These are phyloP conservation scores for Lactarius akahatsu DNA, from an alignment of 768 basidiomycete species.

Conservation along the genomic window DNA sequence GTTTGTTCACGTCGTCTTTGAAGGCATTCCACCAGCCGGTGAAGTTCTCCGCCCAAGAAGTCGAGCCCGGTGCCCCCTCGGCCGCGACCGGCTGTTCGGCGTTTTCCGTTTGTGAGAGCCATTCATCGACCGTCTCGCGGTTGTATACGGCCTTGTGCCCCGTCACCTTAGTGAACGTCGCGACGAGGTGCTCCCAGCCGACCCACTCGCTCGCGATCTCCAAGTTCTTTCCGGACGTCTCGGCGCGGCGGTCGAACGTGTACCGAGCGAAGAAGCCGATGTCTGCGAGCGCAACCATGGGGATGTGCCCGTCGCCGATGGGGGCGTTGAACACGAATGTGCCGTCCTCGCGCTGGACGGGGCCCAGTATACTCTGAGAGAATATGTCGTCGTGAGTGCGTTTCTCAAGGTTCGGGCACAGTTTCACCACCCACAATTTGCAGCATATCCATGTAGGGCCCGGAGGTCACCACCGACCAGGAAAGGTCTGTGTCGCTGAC, in stretches of 20 bases:
- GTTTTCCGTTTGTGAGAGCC: slow-evolving; percentile 26
- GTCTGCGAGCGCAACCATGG: slow-evolving; percentile 36
- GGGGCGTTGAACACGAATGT: slow-evolving; percentile 35
- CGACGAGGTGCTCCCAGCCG: slow-evolving; percentile 32
- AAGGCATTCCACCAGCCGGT: slow-evolving; percentile 45
- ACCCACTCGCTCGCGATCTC: slow-evolving; percentile 33
- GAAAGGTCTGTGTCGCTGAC: slow-evolving; percentile 35
- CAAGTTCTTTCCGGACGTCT: slow-evolving; percentile 32
- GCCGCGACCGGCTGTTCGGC: slow-evolving; percentile 32
- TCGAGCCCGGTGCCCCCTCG: slow-evolving; percentile 25
- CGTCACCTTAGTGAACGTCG: slow-evolving; percentile 35
- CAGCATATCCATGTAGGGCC: slow-evolving; percentile 46
- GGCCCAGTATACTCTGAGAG: slow-evolving; percentile 29
- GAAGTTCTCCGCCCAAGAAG: slow-evolving; percentile 41
- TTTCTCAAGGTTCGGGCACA: background rate
- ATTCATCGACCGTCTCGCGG: slow-evolving; percentile 29
- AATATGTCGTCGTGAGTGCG: background rate
- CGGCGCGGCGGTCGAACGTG: slow-evolving; percentile 35
- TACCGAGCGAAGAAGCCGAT: slow-evolving; percentile 36
- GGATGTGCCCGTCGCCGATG: slow-evolving; percentile 32
- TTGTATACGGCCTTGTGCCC: slow-evolving; percentile 32
- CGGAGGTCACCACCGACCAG: slow-evolving; percentile 42
- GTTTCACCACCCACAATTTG: slow-evolving; percentile 34
- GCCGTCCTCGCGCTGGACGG: slow-evolving; percentile 33
- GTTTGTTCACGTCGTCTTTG: slow-evolving; percentile 44